Evolutionary conservation across 768 basidiomycete genomes (phyloP).

Genomic region (Lactarius sanguifluus): DNA sequence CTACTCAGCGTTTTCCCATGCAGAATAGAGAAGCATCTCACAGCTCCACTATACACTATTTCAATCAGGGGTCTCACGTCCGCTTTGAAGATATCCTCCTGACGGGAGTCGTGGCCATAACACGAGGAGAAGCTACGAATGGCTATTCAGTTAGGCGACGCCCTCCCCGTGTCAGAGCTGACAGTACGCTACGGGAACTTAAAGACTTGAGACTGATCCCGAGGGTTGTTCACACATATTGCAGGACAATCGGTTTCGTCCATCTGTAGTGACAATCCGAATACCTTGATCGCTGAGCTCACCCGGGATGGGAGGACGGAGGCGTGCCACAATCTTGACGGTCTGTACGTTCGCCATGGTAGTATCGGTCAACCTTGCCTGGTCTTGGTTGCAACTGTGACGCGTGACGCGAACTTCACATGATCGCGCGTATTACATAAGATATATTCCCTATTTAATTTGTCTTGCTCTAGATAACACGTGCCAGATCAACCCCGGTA

Average conservation of each 20-base stretch:
- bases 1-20: neutral
- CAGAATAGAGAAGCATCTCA: slow-evolving; percentile 38
- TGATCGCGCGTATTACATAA: slow-evolving; percentile 18
- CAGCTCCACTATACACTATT: slow-evolving; percentile 72
- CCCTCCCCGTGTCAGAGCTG: neutral
- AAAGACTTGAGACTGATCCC: slow-evolving; percentile 67
- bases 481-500: slow-evolving; percentile 60
- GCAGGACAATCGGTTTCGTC: slow-evolving; percentile 43
- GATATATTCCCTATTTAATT: neutral
- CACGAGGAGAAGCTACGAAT: slow-evolving; percentile 64
- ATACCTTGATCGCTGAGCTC: slow-evolving; percentile 65
- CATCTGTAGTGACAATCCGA: slow-evolving; percentile 46
- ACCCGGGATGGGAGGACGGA: slow-evolving; percentile 60
- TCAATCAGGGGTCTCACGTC: slow-evolving; percentile 80
- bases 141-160: neutral
- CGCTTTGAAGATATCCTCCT: slow-evolving; percentile 73
- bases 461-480: slow-evolving; percentile 51
- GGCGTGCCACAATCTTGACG: slow-evolving; percentile 70
- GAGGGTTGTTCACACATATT: slow-evolving; percentile 69
- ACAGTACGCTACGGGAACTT: slow-evolving; percentile 69
- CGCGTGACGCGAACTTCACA: slow-evolving; percentile 10
- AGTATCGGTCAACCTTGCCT: neutral
- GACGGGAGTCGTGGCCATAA: slow-evolving; percentile 66
- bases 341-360: slow-evolving; percentile 40
- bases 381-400: neutral